Conservation (phyloP, 2,329 filamentous ascomycete species). For the Exophiala dermatitidis region DNA sequence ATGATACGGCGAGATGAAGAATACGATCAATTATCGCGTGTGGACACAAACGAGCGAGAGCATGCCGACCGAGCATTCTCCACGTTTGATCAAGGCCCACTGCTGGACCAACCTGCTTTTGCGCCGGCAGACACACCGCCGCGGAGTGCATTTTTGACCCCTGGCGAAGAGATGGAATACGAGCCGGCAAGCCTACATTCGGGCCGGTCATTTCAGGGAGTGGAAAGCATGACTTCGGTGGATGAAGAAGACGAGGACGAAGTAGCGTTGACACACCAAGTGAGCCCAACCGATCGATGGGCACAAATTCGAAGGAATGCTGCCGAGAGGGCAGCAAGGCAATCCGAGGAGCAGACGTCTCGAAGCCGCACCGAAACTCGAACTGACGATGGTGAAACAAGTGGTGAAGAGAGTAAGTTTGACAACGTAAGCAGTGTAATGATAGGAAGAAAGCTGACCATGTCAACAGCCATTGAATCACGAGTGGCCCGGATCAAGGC, state of each 20-base stretch:
- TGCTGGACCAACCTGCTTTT: constrained; percentile 80
- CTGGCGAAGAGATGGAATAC: constrained; percentile 23
- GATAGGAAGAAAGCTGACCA: constrained; percentile 26
- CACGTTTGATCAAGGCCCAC: constrained; percentile 79
- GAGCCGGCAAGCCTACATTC: constrained; percentile 22
- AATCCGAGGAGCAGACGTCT: constrained; percentile 54
- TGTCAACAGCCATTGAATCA: constrained; percentile 74
- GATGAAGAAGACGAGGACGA: constrained; percentile 27
- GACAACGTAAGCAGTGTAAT: not conserved
- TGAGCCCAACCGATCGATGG: constrained; percentile 67
- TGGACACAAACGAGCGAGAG: constrained; percentile 46
- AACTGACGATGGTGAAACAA: constrained; percentile 78
- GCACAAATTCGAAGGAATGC: constrained; percentile 94
- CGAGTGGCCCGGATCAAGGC: constrained; percentile 97
- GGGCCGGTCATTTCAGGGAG: constrained; percentile 9
- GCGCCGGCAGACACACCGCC: constrained; percentile 52
- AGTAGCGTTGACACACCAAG: constrained; percentile 14
- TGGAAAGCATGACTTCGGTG: constrained; percentile 4
- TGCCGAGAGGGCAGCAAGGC: constrained; percentile 65
- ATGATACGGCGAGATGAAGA: constrained; percentile 45
- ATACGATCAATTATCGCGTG: constrained; percentile 52
- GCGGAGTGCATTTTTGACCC: constrained; percentile 16
- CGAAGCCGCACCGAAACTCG: constrained; percentile 50
- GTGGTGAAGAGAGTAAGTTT: constrained; percentile 82
- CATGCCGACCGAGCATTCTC: constrained; percentile 48